These are phyloP conservation scores for Phytophthora sojae DNA, from an alignment of 352 stramenopile genomes.

Conservation along the genomic window DNA sequence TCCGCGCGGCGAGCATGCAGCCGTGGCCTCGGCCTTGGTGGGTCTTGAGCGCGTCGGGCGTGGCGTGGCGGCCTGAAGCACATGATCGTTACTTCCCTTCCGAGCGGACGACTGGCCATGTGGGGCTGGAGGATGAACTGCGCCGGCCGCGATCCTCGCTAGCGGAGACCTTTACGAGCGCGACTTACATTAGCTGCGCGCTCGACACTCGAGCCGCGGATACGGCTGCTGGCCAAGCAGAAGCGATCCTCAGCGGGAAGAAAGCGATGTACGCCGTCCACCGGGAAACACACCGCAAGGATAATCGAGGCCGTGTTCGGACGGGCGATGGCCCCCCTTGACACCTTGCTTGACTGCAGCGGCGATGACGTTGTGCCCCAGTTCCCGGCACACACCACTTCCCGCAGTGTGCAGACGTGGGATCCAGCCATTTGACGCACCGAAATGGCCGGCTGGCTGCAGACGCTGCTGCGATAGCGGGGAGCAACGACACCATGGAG, in stretches of 20 bases:
- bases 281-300: conserved; percentile 9
- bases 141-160: neutral
- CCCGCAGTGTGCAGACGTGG: conserved; percentile 38
- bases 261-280: neutral
- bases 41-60: neutral
- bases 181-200: neutral
- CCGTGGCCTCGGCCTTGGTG: neutral
- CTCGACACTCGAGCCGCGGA: neutral
- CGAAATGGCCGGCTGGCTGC: conserved; percentile 24
- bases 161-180: conserved; percentile 18
- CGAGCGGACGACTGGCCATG: conserved; percentile 29
- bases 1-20: conserved; percentile 5
- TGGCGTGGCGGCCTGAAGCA: conserved; percentile 11
- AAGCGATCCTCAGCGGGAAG: conserved; percentile 7
- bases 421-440: conserved; percentile 28
- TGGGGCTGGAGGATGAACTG: conserved; percentile 14
- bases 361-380: conserved; percentile 24
- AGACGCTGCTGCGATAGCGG: neutral
- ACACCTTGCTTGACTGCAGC: conserved; percentile 9
- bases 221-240: neutral
- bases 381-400: conserved; percentile 39
- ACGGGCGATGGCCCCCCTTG: neutral
- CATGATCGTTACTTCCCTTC: conserved; percentile 5
- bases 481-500: neutral
- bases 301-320: conserved; percentile 10